Evolutionary conservation across 257 asterid species (phyloP), one percentile per base, ranked within the genome.

Genomic region (Solanum infundibuliforme): DNA sequence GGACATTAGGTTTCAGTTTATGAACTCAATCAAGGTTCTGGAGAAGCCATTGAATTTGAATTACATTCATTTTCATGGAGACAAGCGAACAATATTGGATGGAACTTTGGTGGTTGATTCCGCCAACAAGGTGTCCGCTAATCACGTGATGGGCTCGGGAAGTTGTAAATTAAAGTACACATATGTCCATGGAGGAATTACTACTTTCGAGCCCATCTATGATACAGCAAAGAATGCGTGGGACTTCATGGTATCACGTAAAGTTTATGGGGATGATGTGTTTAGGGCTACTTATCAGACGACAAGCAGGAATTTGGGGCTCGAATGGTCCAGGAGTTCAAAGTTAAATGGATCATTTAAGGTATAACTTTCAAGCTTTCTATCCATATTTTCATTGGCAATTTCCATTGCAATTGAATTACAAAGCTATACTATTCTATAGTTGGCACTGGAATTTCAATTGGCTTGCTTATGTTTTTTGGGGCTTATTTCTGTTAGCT

Each of bases 1-100:
- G 99, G 99, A 97, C 91, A 36, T 97, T 86, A 92, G 94, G 93
- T 97, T 95, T 92, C 98, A 91, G 75, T 97, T 95, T 85, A 95
- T 94, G 99, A 95, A 95, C 87, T 91, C 96, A 5, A 46, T 94
- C 73, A 93, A 89, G 92, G 92, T 95, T 65, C 89, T 94, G 32
- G 95, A 93, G 91, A 97, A 94, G 88, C 98, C 94, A 12, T 92
- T 97, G 98, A 95, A 94, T 58, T 92, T 97, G 93, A 95, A 92
- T 68, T 97, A 94, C 92, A 94, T 88, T 86, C 99, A 97, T 89
- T 89, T 89, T 87, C 92, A 93, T 79, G 94, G 95, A 2, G 98
- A 93, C 36, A 91, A 87, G 5, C 90, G 95, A 89, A 97, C 99
- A 10, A 91, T 91, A 79, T 65, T 97, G 90, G 94, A 97, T 84